These are phyloP conservation scores for Alloascoidea hylecoeti DNA, from an alignment of 805 yeast species.

Conservation along the genomic window DNA sequence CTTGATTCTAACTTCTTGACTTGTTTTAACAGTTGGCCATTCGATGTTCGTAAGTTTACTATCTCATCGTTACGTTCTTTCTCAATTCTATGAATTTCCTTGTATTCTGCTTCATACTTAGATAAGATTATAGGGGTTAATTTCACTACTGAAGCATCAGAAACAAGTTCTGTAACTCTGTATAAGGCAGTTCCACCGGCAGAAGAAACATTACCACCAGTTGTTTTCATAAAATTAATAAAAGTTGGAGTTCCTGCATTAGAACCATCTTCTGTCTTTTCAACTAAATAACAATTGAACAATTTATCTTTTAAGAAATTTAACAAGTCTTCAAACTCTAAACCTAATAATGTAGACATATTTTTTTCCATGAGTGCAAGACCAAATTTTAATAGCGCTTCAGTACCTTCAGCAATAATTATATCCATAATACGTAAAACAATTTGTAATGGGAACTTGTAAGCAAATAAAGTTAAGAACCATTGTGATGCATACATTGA, in stretches of 20 bases:
- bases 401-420: conserved; percentile 83
- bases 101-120: conserved; percentile 62
- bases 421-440: conserved; percentile 82
- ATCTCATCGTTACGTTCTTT: conserved; percentile 50
- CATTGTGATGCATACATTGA: conserved; percentile 98
- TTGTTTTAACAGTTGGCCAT: conserved; percentile 61
- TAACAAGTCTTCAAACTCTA: conserved; percentile 65
- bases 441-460: conserved; percentile 82
- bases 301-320: conserved; percentile 68
- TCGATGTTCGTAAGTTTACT: conserved; percentile 41
- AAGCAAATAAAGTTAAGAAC: conserved; percentile 92
- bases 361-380: conserved; percentile 66
- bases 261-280: conserved; percentile 5
- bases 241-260: background rate
- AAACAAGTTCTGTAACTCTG: conserved; percentile 59
- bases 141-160: conserved; percentile 62
- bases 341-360: conserved; percentile 36
- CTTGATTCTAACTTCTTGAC: conserved; percentile 61
- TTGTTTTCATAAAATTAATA: background rate
- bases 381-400: conserved; percentile 74
- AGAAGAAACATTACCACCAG: background rate
- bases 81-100: conserved; percentile 54
- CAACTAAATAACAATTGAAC: conserved; percentile 52
- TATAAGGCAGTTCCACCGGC: conserved; percentile 23
- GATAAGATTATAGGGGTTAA: conserved; percentile 60